phyloP scores from a whole-genome alignment of 371 early-diverging fungal genomes.

The Rhizopus sp. region DNA sequence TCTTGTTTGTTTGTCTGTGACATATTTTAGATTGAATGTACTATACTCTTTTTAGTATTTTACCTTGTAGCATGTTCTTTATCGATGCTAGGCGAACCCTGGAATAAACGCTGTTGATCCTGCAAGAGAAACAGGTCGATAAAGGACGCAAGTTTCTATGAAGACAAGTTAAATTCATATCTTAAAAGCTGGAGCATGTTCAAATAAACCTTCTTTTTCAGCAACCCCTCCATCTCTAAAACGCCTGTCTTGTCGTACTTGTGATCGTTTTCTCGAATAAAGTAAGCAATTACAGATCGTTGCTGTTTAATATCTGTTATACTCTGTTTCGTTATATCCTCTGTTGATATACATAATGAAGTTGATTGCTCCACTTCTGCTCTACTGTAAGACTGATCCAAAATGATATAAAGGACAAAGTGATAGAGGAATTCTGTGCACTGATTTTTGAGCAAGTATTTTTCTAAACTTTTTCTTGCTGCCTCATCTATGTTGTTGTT shows the following conservation, averaged over 20 bases:
- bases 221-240: conserved; percentile 8
- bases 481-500: conserved; percentile 7
- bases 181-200: not conserved
- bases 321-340: conserved; percentile 22
- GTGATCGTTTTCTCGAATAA: conserved; percentile 26
- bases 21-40: not conserved
- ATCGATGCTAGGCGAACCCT: not conserved
- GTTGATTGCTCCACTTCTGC: conserved; percentile 22
- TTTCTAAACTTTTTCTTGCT: conserved; percentile 19
- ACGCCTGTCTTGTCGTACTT: conserved; percentile 22
- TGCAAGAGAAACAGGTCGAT: conserved; percentile 5
- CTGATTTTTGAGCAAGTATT: conserved; percentile 22
- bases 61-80: not conserved
- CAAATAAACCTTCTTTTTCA: conserved; percentile 16
- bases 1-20: conserved; percentile 5
- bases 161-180: not conserved
- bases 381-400: conserved; percentile 26
- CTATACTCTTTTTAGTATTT: not conserved
- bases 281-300: conserved; percentile 16
- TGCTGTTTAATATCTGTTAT: conserved; percentile 22
- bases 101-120: conserved; percentile 11
- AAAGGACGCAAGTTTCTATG: conserved; percentile 9
- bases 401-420: conserved; percentile 17
- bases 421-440: conserved; percentile 20
- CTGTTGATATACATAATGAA: conserved; percentile 17